Conservation (phyloP, 2,329 filamentous ascomycete species). For the Teratosphaeria pseudoeucalypti region DNA sequence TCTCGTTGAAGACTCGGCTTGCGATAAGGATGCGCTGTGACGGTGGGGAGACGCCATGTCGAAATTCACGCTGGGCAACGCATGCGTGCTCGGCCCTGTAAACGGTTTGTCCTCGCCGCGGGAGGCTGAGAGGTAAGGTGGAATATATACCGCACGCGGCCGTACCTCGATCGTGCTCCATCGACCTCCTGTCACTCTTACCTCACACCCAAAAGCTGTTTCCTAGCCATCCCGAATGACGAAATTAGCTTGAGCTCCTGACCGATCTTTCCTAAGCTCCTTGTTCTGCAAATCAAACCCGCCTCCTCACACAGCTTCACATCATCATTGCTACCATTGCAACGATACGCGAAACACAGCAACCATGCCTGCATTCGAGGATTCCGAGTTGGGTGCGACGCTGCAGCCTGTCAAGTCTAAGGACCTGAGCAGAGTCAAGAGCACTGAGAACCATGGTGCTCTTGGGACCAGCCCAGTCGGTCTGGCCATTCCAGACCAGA, state of each 20-base stretch:
- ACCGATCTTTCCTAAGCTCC: neutral
- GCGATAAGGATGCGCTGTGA: neutral
- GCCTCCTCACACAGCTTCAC: neutral
- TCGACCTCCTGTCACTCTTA: slow-evolving; percentile 1
- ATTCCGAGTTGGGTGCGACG: slow-evolving; percentile 41
- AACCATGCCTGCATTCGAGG: slow-evolving; percentile 52
- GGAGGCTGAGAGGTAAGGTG: neutral
- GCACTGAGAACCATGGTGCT: slow-evolving; percentile 21
- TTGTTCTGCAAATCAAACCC: neutral
- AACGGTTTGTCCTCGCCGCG: slow-evolving; percentile 1
- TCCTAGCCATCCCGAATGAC: neutral
- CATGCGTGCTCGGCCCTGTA: neutral
- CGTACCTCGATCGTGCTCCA: neutral
- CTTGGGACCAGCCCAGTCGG: slow-evolving; percentile 18
- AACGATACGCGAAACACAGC: slow-evolving; percentile 8
- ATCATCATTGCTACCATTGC: slow-evolving; percentile 1
- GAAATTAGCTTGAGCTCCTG: neutral
- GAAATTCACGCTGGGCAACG: neutral
- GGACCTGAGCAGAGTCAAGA: slow-evolving; percentile 10
- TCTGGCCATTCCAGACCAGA: slow-evolving; percentile 36
- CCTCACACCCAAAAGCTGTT: neutral
- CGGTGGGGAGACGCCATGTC: neutral
- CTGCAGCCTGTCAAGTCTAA: slow-evolving; percentile 7
- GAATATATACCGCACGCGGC: neutral
- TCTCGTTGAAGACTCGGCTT: neutral